Conservation (phyloP, 306 rosid genomes). For the Nissolia schottii region DNA sequence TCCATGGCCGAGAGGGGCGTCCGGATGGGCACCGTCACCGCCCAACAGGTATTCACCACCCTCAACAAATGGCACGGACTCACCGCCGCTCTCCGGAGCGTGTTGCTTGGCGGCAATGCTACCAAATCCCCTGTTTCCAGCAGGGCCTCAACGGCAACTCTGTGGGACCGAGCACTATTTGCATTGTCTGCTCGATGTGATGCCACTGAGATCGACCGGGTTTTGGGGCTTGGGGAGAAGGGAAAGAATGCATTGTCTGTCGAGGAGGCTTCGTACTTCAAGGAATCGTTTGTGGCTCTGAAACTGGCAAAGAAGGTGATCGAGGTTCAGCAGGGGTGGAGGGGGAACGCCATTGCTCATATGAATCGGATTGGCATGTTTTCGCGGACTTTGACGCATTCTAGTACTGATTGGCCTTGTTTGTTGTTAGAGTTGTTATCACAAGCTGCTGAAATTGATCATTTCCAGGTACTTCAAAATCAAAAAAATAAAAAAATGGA, state of each 20-base stretch:
- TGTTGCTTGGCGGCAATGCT: conserved; percentile 22
- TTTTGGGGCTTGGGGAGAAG: conserved; percentile 44
- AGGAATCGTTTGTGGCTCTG: conserved; percentile 68
- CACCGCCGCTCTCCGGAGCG: conserved; percentile 40
- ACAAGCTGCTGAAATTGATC: conserved; percentile 80
- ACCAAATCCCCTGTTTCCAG: conserved; percentile 28
- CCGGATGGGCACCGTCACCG: conserved; percentile 56
- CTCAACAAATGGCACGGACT: conserved; percentile 73
- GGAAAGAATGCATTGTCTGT: conserved; percentile 41
- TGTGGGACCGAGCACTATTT: conserved; percentile 82
- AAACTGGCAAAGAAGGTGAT: conserved; percentile 77
- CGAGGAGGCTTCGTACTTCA: conserved; percentile 71
- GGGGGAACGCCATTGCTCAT: conserved; percentile 66
- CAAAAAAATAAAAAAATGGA: too few relatives aligned
- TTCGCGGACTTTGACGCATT: conserved; percentile 72
- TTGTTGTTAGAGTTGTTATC: conserved; percentile 82
- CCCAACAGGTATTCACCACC: conserved; percentile 61
- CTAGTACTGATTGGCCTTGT: conserved; percentile 88
- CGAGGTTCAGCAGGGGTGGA: conserved; percentile 59
- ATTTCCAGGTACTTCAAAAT: conserved; percentile 82
- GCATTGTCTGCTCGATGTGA: conserved; percentile 45
- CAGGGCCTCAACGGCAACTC: conserved; percentile 36
- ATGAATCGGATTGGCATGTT: conserved; percentile 53
- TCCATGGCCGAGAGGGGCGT: conserved; percentile 71
- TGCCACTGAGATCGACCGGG: conserved; percentile 49